Conservation (phyloP, 371 early-diverging fungal genomes). For the Catenaria anguillulae region DNA sequence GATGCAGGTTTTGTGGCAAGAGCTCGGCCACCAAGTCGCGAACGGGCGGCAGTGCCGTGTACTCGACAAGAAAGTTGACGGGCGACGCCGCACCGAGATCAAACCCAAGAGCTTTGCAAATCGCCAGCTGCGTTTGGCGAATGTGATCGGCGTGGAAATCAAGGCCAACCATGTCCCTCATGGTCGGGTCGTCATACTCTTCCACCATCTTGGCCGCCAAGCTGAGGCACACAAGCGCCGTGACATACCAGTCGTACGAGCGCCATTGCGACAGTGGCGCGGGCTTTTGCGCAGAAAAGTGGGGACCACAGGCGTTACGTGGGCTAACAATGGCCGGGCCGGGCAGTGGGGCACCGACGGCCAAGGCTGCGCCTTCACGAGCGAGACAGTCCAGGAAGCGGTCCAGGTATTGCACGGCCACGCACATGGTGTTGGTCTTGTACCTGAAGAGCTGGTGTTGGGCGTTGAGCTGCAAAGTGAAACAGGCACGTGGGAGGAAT, state of each 20-base stretch:
- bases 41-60: neutral
- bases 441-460: neutral
- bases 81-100: neutral
- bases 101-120: neutral
- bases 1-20: neutral
- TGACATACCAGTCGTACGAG: neutral
- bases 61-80: conserved; percentile 2
- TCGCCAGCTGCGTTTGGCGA: neutral
- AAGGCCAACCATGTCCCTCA: conserved; percentile 2
- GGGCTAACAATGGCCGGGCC: no score
- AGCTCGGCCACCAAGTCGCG: neutral
- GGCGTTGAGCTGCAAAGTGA: neutral
- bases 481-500: no score
- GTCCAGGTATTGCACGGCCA: neutral
- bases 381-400: neutral
- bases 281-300: neutral
- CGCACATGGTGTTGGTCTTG: neutral
- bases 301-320: no score
- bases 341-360: no score
- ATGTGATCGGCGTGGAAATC: neutral
- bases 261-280: neutral
- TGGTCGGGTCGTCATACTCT: conserved; percentile 9
- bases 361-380: no score
- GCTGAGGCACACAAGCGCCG: conserved; percentile 8
- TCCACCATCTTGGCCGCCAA: conserved; percentile 8